phyloP scores from a whole-genome alignment of 768 basidiomycete species.

The Xerocomus brunneocitrinus region DNA sequence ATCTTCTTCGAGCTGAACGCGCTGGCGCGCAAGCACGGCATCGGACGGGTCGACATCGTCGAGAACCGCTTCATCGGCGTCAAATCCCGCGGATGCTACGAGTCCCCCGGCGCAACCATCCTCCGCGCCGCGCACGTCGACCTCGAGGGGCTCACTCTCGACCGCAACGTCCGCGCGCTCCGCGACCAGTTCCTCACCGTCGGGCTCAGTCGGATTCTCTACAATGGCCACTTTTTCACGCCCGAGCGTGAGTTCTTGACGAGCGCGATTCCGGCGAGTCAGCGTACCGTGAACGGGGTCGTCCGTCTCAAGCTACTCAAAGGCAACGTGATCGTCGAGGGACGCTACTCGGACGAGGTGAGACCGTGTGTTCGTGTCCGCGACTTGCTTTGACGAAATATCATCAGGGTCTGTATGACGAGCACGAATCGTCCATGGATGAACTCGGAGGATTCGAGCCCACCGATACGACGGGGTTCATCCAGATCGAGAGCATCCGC shows the following conservation, averaged over 20 bases:
- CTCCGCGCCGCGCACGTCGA: conserved; percentile 94
- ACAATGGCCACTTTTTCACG: conserved; percentile 99
- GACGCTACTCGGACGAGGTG: conserved; percentile 83
- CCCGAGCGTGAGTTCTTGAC: conserved; percentile 96
- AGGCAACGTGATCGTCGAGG: conserved; percentile 93
- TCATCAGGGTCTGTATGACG: conserved; percentile 85
- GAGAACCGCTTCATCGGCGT: conserved; percentile 99
- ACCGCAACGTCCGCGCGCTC: conserved; percentile 91
- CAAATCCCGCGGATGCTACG: conserved; percentile 99
- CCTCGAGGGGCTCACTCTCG: conserved; percentile 94
- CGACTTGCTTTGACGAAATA: background rate
- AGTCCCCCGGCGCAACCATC: conserved; percentile 95
- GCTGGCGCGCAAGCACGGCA: conserved; percentile 89
- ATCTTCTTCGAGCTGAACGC: conserved; percentile 90
- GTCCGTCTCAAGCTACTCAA: conserved; percentile 92
- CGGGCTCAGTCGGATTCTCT: conserved; percentile 85
- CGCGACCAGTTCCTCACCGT: conserved; percentile 94
- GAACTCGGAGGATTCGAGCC: conserved; percentile 98
- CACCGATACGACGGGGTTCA: conserved; percentile 92
- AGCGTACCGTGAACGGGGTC: conserved; percentile 92
- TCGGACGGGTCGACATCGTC: conserved; percentile 97
- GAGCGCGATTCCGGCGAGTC: conserved; percentile 86
- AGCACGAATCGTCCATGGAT: conserved; percentile 95
- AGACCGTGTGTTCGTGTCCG: background rate
- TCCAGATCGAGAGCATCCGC: conserved; percentile 94